phyloP scores from a whole-genome alignment of 352 stramenopile species.

The Globisporangium yorkense region DNA sequence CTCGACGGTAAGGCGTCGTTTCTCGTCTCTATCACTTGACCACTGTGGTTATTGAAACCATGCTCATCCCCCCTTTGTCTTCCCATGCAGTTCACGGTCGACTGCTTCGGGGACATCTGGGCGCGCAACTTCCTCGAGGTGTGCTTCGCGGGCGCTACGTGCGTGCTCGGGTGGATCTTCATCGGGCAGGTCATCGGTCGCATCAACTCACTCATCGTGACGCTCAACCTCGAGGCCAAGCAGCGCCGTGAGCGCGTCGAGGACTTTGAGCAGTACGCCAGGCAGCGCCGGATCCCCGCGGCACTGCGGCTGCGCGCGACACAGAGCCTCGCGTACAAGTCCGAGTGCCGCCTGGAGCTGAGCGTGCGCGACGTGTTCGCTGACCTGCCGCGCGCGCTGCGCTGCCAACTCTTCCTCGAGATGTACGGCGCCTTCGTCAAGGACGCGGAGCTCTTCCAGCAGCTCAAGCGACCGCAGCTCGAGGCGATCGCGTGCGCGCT shows the following conservation, averaged over 20 bases:
- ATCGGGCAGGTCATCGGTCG: slow-evolving; percentile 65
- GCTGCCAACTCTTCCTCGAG: slow-evolving; percentile 37
- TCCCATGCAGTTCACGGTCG: slow-evolving; percentile 53
- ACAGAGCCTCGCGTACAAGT: slow-evolving; percentile 51
- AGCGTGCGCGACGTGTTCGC: slow-evolving; percentile 29
- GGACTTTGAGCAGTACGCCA: slow-evolving; percentile 69
- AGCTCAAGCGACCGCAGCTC: slow-evolving; percentile 34
- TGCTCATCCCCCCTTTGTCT: no score
- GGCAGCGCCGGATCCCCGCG: slow-evolving; percentile 37
- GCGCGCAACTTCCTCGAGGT: slow-evolving; percentile 59
- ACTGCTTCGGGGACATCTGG: slow-evolving; percentile 69
- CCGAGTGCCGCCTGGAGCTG: slow-evolving; percentile 39
- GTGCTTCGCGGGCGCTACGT: slow-evolving; percentile 52
- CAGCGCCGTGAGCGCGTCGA: slow-evolving; percentile 42
- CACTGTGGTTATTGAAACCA: no score
- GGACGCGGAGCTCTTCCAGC: slow-evolving; percentile 28
- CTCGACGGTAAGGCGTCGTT: slow-evolving; percentile 30
- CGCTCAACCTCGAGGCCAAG: slow-evolving; percentile 52
- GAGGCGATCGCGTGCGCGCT: slow-evolving; percentile 42
- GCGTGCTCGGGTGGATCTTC: slow-evolving; percentile 71
- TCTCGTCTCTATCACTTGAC: background rate
- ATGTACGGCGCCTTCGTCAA: slow-evolving; percentile 39
- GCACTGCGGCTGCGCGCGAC: slow-evolving; percentile 35
- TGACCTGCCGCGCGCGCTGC: slow-evolving; percentile 36
- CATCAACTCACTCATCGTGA: slow-evolving; percentile 68